Evolutionary conservation across 345 rosid species (phyloP).

Genomic region (Hibiscus syriacus): DNA sequence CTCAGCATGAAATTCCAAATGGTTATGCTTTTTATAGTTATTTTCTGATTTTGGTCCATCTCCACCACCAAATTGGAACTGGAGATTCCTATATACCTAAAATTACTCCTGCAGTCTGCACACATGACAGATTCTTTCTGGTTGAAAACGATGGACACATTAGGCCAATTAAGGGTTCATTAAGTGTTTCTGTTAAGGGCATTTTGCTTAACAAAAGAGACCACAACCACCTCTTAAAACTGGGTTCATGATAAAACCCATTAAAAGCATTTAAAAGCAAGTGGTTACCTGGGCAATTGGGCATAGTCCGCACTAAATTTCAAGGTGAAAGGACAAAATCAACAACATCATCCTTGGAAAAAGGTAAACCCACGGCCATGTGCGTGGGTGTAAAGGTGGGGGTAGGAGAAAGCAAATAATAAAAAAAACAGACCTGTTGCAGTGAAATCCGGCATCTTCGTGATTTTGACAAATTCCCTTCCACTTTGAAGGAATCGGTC

Average conservation of each 20-base stretch:
- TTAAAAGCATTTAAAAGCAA: neutral
- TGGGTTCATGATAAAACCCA: neutral
- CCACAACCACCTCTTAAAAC: neutral
- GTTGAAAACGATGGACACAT: neutral
- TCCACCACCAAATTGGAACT: neutral
- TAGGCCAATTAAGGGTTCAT: neutral
- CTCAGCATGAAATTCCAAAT: neutral
- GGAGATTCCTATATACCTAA: neutral
- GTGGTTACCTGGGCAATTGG: neutral
- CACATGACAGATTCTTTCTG: neutral
- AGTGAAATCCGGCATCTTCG: slow-evolving; percentile 42
- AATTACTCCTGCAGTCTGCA: neutral
- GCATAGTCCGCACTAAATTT: neutral
- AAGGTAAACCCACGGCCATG: neutral
- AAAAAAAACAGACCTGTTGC: slow-evolving; percentile 54
- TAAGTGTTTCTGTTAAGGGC: neutral
- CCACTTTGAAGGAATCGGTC: slow-evolving; percentile 85
- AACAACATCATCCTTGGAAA: slow-evolving; percentile 1
- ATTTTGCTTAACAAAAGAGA: neutral
- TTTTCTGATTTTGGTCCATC: slow-evolving; percentile 1
- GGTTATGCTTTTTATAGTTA: neutral
- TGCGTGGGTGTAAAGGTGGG: neutral
- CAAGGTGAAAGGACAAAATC: slow-evolving; percentile 1
- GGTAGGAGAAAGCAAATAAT: neutral
- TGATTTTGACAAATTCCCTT: slow-evolving; percentile 70